Conservation (phyloP, 129 eudicot species). For the Mikania micrantha region DNA sequence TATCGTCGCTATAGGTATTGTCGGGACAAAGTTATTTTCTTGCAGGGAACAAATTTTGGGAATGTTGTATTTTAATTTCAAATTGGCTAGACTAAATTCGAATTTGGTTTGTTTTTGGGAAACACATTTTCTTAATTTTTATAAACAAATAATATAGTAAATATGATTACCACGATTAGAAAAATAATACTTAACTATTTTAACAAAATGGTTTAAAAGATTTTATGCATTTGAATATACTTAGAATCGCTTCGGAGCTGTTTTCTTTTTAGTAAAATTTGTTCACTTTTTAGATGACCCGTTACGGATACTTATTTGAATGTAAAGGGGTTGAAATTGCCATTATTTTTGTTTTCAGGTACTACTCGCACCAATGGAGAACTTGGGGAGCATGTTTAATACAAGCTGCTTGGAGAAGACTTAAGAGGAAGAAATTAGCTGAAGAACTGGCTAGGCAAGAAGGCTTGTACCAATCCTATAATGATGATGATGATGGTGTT, state of each 20-base stretch:
- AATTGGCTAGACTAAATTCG: not conserved
- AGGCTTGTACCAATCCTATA: slow-evolving; percentile 21
- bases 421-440: slow-evolving; percentile 40
- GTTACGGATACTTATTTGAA: not conserved
- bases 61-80: too few relatives aligned
- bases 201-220: not conserved
- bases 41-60: too few relatives aligned
- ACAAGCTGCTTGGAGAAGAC: slow-evolving; percentile 64
- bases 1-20: too few relatives aligned
- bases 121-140: too few relatives aligned
- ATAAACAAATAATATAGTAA: too few relatives aligned
- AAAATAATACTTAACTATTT: not conserved
- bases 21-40: too few relatives aligned
- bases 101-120: too few relatives aligned
- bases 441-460: slow-evolving; percentile 42
- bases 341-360: slow-evolving; percentile 33
- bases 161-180: too few relatives aligned
- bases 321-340: not conserved
- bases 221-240: not conserved
- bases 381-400: slow-evolving; percentile 65
- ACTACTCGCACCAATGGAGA: slow-evolving; percentile 72
- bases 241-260: not conserved
- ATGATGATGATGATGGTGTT: slow-evolving; percentile 5
- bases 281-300: not conserved
- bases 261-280: not conserved